phyloP scores from a whole-genome alignment of 345 rosid species.

The Citrus medica region DNA sequence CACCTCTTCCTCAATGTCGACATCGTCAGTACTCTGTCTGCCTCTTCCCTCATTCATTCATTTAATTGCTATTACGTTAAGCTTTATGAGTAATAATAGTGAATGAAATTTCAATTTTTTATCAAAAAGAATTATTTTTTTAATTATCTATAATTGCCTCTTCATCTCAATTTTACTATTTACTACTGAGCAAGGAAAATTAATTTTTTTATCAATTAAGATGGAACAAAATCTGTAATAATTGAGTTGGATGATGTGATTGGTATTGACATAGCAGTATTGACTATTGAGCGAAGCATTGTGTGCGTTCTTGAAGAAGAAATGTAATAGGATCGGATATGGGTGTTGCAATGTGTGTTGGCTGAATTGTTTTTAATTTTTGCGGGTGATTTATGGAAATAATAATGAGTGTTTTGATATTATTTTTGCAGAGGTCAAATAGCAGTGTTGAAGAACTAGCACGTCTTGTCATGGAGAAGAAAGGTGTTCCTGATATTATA shows the following conservation, averaged over 20 bases:
- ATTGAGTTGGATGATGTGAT: background rate
- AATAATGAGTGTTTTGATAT: background rate
- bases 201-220: background rate
- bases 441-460: slow-evolving; percentile 77
- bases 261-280: background rate
- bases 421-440: slow-evolving; percentile 52
- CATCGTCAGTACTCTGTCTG: slow-evolving; percentile 39
- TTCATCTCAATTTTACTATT: too few species aligned
- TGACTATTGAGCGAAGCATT: background rate
- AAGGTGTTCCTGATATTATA: slow-evolving; percentile 86
- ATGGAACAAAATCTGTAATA: background rate
- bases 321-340: background rate
- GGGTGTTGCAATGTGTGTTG: background rate
- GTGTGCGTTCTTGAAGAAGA: background rate
- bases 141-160: too few species aligned
- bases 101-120: too few species aligned
- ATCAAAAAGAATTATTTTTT: too few species aligned
- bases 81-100: too few species aligned
- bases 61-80: background rate
- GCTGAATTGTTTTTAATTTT: background rate
- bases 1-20: slow-evolving; percentile 81
- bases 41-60: too few species aligned
- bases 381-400: background rate
- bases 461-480: slow-evolving; percentile 67
- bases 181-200: background rate